Percentiles rank a stretch among this genome's conserved stretches.
Conservation (phyloP, 148 eudicot genomes). For the Fagopyrum homotropicum region DNA sequence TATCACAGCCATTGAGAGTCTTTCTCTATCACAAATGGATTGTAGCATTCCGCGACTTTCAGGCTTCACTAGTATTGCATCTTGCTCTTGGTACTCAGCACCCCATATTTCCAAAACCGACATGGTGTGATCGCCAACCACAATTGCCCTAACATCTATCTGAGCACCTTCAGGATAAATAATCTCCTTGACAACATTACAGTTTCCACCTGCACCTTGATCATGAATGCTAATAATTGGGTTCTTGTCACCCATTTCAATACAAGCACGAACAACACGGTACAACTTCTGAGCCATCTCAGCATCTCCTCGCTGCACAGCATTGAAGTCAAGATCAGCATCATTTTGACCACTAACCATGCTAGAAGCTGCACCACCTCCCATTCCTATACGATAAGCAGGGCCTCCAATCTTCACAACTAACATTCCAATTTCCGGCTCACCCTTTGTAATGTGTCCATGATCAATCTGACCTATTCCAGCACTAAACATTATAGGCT, state of each 20-base stretch:
- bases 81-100: conserved; percentile 96
- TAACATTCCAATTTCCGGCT: conserved; percentile 79
- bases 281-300: conserved; percentile 91
- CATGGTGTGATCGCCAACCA: conserved; percentile 89
- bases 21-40: conserved; percentile 65
- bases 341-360: conserved; percentile 94
- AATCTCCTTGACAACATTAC: conserved; percentile 91
- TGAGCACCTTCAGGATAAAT: conserved; percentile 85
- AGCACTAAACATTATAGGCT: conserved; percentile 89
- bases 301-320: conserved; percentile 96
- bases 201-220: conserved; percentile 96
- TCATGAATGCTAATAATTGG: conserved; percentile 90
- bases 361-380: conserved; percentile 96
- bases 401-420: conserved; percentile 95
- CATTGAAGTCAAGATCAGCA: conserved; percentile 89
- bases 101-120: conserved; percentile 96
- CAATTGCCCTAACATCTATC: conserved; percentile 73
- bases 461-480: conserved; percentile 91
- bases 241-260: conserved; percentile 82
- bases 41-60: conserved; percentile 57
- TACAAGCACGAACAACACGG: conserved; percentile 84
- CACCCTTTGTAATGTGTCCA: conserved; percentile 60
- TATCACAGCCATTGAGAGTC: conserved; percentile 83
- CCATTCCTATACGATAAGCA: conserved; percentile 94
- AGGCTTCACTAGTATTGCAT: conserved; percentile 78